A percentile compares a stretch with the other conserved stretches of the same genome.
Evolutionary conservation across 768 basidiomycete species (phyloP).

Genomic region (Mycena albidolilacea): DNA sequence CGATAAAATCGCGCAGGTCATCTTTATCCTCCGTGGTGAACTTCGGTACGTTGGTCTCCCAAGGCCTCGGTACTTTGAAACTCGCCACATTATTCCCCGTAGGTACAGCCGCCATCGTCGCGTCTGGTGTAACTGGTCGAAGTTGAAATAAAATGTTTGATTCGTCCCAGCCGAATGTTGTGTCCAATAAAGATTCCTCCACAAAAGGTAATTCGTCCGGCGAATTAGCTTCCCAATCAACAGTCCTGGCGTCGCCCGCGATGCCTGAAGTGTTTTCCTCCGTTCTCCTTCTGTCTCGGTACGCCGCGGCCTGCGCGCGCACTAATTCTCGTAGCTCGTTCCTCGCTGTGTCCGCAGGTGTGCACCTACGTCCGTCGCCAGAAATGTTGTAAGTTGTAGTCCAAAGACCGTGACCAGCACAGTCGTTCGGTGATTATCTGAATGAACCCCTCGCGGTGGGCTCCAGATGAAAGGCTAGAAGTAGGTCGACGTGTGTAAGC

Average conservation of each 20-base stretch:
- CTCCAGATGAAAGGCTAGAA: constrained; percentile 21
- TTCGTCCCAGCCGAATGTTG: constrained; percentile 9
- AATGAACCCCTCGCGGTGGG: constrained; percentile 37
- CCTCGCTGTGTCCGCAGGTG: not conserved
- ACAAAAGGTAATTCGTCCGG: not conserved
- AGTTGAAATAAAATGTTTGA: constrained; percentile 3
- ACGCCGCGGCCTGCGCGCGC: not conserved
- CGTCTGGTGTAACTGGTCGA: constrained; percentile 9
- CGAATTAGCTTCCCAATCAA: not conserved
- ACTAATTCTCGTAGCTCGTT: not conserved
- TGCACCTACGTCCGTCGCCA: not conserved
- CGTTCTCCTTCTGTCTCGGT: not conserved
- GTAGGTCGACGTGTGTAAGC: no score
- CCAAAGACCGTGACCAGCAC: not conserved
- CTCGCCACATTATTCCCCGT: constrained; percentile 21
- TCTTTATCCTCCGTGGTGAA: constrained; percentile 14
- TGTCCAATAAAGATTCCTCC: constrained; percentile 1
- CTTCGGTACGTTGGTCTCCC: constrained; percentile 29
- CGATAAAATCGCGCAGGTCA: constrained; percentile 28
- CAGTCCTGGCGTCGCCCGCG: constrained; percentile 10
- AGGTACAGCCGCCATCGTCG: not conserved
- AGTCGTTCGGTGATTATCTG: constrained; percentile 1
- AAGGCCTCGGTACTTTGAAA: constrained; percentile 28
- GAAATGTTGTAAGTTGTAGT: not conserved
- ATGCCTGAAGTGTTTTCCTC: not conserved